Evolutionary conservation across 495 filamentous ascomycete species (phyloP).

Genomic region (Xylaria scruposa): DNA sequence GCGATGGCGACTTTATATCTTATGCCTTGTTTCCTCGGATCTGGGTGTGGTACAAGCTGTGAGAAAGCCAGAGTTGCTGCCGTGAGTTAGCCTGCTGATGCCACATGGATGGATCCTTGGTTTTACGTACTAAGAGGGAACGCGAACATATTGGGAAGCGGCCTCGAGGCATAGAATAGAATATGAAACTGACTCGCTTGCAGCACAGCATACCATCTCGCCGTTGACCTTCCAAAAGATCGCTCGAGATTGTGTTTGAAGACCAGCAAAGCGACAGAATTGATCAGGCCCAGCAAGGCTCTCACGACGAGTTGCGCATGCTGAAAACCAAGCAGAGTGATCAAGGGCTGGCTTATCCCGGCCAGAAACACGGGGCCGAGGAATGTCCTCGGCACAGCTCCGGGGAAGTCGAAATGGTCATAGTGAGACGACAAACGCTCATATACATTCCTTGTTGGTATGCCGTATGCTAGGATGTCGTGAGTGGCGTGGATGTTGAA

Average conservation of each 20-base stretch:
- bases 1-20: slow-evolving; percentile 65
- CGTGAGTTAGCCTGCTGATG: slow-evolving; percentile 18
- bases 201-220: slow-evolving; percentile 82
- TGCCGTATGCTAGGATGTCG: slow-evolving; percentile 83
- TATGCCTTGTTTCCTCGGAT: slow-evolving; percentile 40
- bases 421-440: slow-evolving; percentile 63
- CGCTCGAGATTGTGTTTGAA: slow-evolving; percentile 69
- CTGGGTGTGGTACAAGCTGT: slow-evolving; percentile 66
- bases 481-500: slow-evolving; percentile 97
- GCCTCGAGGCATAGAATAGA: slow-evolving; percentile 90
- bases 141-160: slow-evolving; percentile 96
- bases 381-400: slow-evolving; percentile 90
- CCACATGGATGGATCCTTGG: background rate
- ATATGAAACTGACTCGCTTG: slow-evolving; percentile 91
- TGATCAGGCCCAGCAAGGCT: slow-evolving; percentile 78
- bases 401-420: slow-evolving; percentile 92
- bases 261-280: slow-evolving; percentile 68
- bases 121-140: slow-evolving; percentile 74
- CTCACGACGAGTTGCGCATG: slow-evolving; percentile 66
- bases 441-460: slow-evolving; percentile 64
- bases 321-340: slow-evolving; percentile 53
- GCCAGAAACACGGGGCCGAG: slow-evolving; percentile 78
- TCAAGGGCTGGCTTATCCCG: slow-evolving; percentile 68
- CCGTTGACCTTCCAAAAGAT: slow-evolving; percentile 72
- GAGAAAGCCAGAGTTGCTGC: slow-evolving; percentile 72